Evolutionary conservation across 495 filamentous ascomycete genomes (phyloP), one percentile per base, ranked within the genome.

Genomic region (Amniculicola lignicola): DNA sequence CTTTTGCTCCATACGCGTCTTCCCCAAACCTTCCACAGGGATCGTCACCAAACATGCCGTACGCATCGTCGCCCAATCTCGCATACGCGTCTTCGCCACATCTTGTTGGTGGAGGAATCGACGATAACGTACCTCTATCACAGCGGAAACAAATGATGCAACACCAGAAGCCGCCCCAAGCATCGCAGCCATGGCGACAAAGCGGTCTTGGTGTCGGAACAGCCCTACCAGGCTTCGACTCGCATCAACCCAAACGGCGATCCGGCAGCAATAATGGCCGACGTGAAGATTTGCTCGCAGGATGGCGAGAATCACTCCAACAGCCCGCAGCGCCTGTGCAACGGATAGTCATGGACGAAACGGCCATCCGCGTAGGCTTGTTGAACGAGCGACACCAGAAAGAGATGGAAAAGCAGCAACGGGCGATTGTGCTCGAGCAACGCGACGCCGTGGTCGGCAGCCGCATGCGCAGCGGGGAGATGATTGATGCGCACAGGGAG

Each of bases 401-500:
- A 14, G 75, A 77, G 53, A 51, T 69, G 37, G 73, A 76, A 58
- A 68, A 72, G 37, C 57, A 65, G 47, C 73, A 72, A 49, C 73
- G 71, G 59, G 73, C 72, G 41, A 66, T 72, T 33, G 66, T 29
- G 51, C 39, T 33, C 22, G 59, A 60, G 24, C 36, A 58, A 0
- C 54, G 70, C 1, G 77, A 84, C 38, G 76, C 75, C 38, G 74
- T 77, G 43, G 80, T 87, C 54, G 87, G 89, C 45, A 79, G 83
- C 60, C 77, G 82, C 51, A 93, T 94, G 89, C 77, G 88, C 39
- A 82, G 81, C 9, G 82, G 84, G 0, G 81, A 83, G 57, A 82
- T 95, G 77, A 73, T 85, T 29, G 87, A 88, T 37, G 75, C 84
- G 35, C 92, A 97, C 69, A 75, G 85, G 45, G 83, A 92, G 53